A percentile compares a stretch with the other conserved stretches of the same genome.
These are phyloP conservation scores for Pseudonitzschia delicatissima DNA, from an alignment of 108 stramenopile species.

Conservation along the genomic window DNA sequence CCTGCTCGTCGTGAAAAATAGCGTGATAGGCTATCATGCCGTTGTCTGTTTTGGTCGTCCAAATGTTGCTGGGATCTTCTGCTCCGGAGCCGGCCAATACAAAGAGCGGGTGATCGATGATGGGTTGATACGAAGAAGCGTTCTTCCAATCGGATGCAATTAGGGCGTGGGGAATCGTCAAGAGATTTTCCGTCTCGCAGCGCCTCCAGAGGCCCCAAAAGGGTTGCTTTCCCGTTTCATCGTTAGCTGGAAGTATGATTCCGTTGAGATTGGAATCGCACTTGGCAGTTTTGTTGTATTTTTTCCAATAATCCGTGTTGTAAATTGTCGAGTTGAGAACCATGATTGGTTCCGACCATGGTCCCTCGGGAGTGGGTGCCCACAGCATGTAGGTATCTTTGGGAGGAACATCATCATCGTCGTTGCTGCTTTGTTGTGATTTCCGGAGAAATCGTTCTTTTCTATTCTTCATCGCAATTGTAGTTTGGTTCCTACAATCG, in stretches of 20 bases:
- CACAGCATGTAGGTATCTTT: conserved; percentile 37
- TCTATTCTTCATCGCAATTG: neutral
- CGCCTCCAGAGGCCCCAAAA: conserved; percentile 21
- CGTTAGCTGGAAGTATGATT: conserved; percentile 9
- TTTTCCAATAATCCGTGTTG: conserved; percentile 31
- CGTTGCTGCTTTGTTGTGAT: neutral
- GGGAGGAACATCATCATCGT: conserved; percentile 10
- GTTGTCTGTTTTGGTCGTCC: conserved; percentile 15
- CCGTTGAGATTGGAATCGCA: conserved; percentile 34
- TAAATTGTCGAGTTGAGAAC: conserved; percentile 31
- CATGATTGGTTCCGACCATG: conserved; percentile 29
- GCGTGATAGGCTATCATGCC: conserved; percentile 19
- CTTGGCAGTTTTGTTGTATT: conserved; percentile 17
- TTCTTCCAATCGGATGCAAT: conserved; percentile 22
- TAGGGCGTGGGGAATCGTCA: conserved; percentile 25
- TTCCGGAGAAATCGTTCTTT: neutral
- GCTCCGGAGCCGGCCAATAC: conserved; percentile 28
- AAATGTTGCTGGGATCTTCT: conserved; percentile 37
- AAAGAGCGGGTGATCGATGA: conserved; percentile 12
- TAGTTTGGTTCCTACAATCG: conserved; percentile 8
- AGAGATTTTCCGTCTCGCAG: conserved; percentile 22
- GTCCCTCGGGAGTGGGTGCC: conserved; percentile 25
- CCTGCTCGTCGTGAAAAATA: conserved; percentile 34
- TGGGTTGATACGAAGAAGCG: conserved; percentile 20
- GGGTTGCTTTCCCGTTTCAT: neutral